These are phyloP conservation scores for Tylopilus balloui DNA, from an alignment of 768 basidiomycete species.

Conservation along the genomic window DNA sequence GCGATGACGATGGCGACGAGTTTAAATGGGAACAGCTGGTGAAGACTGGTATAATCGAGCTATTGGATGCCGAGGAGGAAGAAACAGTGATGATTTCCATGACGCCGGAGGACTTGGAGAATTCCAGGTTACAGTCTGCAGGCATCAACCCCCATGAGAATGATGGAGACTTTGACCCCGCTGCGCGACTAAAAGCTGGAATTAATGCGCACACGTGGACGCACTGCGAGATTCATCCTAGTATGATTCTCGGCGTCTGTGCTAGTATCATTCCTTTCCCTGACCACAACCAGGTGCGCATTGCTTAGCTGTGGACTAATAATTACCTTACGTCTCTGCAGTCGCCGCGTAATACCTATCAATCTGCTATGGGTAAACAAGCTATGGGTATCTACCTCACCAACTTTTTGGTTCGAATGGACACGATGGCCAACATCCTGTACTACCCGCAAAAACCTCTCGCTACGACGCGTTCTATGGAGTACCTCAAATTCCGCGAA, in stretches of 20 bases:
- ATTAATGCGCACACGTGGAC: constrained; percentile 91
- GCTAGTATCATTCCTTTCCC: constrained; percentile 99
- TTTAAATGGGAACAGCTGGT: constrained; percentile 85
- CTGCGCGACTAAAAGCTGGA: constrained; percentile 81
- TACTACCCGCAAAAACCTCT: constrained; percentile 99
- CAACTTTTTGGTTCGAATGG: constrained; percentile 98
- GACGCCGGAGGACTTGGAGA: constrained; percentile 94
- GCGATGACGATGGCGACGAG: constrained; percentile 54
- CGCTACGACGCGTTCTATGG: constrained; percentile 98
- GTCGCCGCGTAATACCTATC: constrained; percentile 99
- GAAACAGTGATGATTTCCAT: constrained; percentile 99
- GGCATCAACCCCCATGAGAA: constrained; percentile 55
- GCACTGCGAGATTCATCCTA: constrained; percentile 98
- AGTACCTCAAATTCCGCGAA: constrained; percentile 97
- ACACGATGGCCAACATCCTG: constrained; percentile 99
- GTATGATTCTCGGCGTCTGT: constrained; percentile 98
- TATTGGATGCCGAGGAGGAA: constrained; percentile 97
- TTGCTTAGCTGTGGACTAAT: not conserved
- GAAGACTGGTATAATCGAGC: constrained; percentile 84
- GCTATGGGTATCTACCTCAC: constrained; percentile 99
- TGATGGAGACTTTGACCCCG: constrained; percentile 76
- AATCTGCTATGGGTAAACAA: constrained; percentile 99
- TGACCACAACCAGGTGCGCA: constrained; percentile 92
- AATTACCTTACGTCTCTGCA: constrained; percentile 30
- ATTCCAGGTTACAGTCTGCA: constrained; percentile 62